These are phyloP conservation scores for Mediolabrus comicus DNA, from an alignment of 108 stramenopile genomes.

Conservation along the genomic window DNA sequence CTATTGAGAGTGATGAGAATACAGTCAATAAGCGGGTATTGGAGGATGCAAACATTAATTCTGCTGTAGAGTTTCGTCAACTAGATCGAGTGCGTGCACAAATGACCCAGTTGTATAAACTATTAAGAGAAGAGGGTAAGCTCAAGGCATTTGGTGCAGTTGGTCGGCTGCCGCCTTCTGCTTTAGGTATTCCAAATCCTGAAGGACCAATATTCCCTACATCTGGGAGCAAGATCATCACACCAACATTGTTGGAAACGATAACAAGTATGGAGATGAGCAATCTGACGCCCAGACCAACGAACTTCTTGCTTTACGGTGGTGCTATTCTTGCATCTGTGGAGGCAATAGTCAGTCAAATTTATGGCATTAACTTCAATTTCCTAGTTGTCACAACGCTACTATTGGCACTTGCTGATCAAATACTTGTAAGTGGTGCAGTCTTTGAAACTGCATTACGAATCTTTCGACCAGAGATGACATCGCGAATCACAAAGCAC, in stretches of 20 bases:
- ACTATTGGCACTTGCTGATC: conserved; percentile 54
- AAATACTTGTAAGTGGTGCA: conserved; percentile 74
- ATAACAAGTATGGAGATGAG: conserved; percentile 73
- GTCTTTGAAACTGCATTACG: conserved; percentile 67
- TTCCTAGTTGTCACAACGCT: conserved; percentile 63
- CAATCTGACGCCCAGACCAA: conserved; percentile 72
- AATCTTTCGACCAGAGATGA: conserved; percentile 58
- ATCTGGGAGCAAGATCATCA: conserved; percentile 64
- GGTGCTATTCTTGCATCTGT: conserved; percentile 56
- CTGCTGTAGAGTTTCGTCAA: conserved; percentile 48
- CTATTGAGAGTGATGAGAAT: conserved; percentile 60
- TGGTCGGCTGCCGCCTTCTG: conserved; percentile 20
- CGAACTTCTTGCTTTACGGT: conserved; percentile 70
- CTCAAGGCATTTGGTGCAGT: conserved; percentile 67
- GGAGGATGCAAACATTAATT: conserved; percentile 25
- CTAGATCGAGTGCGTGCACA: conserved; percentile 58
- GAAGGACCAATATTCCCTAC: conserved; percentile 49
- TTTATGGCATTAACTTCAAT: conserved; percentile 61
- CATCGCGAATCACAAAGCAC: conserved; percentile 77
- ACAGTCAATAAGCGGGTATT: conserved; percentile 42
- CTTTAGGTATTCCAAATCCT: not conserved
- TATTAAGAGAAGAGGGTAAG: conserved; percentile 49
- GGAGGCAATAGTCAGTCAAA: conserved; percentile 56
- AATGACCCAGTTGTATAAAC: conserved; percentile 79
- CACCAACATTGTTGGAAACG: conserved; percentile 64